Base-by-base conservation (phyloP, 192 early-diverging fungal species). In the Phycomyces nitens region DNA sequence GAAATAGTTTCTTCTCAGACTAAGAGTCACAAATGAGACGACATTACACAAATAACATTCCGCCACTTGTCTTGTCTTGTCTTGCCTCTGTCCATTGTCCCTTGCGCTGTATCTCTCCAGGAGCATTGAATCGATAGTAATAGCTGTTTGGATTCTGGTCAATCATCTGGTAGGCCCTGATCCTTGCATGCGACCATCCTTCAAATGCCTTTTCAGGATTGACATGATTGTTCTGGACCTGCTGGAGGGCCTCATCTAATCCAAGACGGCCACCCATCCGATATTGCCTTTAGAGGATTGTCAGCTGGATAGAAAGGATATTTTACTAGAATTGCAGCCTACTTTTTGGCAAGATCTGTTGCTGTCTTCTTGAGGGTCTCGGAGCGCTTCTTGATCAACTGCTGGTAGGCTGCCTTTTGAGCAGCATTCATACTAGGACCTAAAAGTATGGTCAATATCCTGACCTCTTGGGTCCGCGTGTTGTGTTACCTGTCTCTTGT, bases 91-190 rank as follows among this genome's bases (percentile, higher is more conserved):
- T 91, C 94, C 94, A 96, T 60, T 80, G 83, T 14, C 94, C 94
- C 55, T 92, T 93, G 38, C 89, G 83, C 69, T 96, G 94, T 62
- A 90, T 87, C 69, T 96, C 93, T 24, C 94, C 94, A 0, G 94
- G 94, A 5, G 92, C 93, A 65, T 96, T 96, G 74, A 97, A 97
- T n/a, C 93, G 86, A 76, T 97, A 97, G 70, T 97, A 97, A 74
- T 97, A 97, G 15, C 91, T 92, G 77, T 97, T 97, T 40, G 94
- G 94, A 61, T 94, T 94, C 49, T 84, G 89, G 56, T 93, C 88
- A 74, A 97, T 97, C 60, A 87, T 86, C 65, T 92, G 84, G 72
- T 92, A 97, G 11, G 94, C 94, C 61, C 85, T 86, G 50, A 92
- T 91, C 18, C 94, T 88, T 51, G 94, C 94, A 56, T 89, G 86